Evolutionary conservation across 352 stramenopile genomes (phyloP), one percentile per base, ranked within the genome.

Genomic region (Pythium rishiriense): DNA sequence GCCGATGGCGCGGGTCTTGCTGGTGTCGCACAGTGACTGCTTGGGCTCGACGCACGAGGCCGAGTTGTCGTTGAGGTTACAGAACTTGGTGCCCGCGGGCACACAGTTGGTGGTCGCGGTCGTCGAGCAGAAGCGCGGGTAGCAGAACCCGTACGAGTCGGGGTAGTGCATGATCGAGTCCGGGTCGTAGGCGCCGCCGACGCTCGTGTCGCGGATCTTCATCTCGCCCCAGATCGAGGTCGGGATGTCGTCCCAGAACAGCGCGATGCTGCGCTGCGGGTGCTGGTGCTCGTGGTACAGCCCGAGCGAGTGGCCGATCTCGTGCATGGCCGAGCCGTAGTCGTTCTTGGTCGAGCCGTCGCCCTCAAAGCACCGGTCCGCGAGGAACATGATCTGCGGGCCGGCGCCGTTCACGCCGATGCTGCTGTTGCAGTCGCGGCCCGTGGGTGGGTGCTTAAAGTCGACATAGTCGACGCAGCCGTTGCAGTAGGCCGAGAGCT

Each of bases 211-310:
- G 39, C 79, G 83, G 51, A 87, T 73, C 29, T 75, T 87, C 79
- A 90, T 85, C 57, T 90, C 83, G 41, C 72, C 74, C 81, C 81
- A 92, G 47, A 89, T 74, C n/a, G 70, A 79, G 58, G 88, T 83
- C 41, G 87, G 73, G 43, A 88, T 84, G 59, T 86, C 66, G 61
- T 92, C 80, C 79, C 80, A 91, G 66, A 93, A 90, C 29, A 93
- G 69, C 31, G 75, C 78, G 41, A 91, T 83, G 26, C 66, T 74
- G 64, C 81, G 82, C n/a, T 78, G 62, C 19, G 82, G 79, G 64
- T 93, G 85, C 69, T 91, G 82, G 69, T 93, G 82, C 66, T 93
- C 85, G 69, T 93, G 83, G 74, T 92, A 93, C 54, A 93, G 66
- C 9, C 83, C 85, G 14, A 93, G 59, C 28, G 74, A 77, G 70